Evolutionary conservation across 257 asterid genomes (phyloP).

Genomic region (Scutellaria minor): DNA sequence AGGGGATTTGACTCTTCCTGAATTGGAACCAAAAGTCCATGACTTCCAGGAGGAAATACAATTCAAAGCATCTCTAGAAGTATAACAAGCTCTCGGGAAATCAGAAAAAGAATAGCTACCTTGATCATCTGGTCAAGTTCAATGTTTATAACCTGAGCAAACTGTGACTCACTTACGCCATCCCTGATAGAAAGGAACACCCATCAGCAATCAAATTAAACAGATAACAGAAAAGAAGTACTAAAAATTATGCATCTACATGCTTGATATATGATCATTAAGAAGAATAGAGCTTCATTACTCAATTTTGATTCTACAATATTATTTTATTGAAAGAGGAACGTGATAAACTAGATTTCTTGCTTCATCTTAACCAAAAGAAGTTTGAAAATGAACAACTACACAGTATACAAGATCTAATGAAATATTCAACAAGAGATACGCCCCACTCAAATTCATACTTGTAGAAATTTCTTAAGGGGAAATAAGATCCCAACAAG

Average conservation of each 20-base stretch:
- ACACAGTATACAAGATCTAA: background rate
- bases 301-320: conserved; percentile 16
- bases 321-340: conserved; percentile 2
- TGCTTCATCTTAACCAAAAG: conserved; percentile 13
- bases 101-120: conserved; percentile 55
- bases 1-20: background rate
- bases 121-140: conserved; percentile 89
- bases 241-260: conserved; percentile 24
- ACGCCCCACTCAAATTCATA: background rate
- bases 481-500: background rate
- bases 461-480: background rate
- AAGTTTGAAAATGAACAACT: background rate
- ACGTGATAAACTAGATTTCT: conserved; percentile 19
- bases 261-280: background rate
- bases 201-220: conserved; percentile 31
- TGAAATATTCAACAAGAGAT: background rate
- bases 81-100: background rate
- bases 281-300: conserved; percentile 12
- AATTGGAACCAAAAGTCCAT: conserved; percentile 3
- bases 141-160: conserved; percentile 70
- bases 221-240: conserved; percentile 23
- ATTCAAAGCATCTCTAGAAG: conserved; percentile 12
- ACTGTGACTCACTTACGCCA: conserved; percentile 96
- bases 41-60: conserved; percentile 12
- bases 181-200: conserved; percentile 62